Conservation (phyloP, 164 flowering plant species). For the Litsea cubeba region DNA sequence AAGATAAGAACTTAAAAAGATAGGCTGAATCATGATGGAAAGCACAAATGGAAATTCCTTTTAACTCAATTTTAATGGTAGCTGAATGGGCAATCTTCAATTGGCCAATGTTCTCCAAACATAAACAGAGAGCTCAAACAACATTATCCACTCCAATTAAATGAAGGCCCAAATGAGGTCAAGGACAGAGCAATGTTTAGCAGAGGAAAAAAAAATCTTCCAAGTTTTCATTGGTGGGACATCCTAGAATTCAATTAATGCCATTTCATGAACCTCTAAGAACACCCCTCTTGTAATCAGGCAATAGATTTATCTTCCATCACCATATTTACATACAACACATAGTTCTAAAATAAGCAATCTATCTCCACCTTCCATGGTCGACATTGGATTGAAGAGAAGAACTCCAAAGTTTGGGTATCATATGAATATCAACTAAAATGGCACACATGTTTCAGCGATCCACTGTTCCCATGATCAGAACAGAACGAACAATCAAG, state of each 20-base stretch:
- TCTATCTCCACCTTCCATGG: too few relatives aligned
- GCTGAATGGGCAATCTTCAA: not conserved
- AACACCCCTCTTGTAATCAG: too few relatives aligned
- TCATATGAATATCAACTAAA: too few relatives aligned
- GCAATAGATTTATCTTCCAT: too few relatives aligned
- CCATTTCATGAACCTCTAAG: not conserved
- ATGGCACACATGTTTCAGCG: too few relatives aligned
- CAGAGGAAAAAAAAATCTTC: not conserved
- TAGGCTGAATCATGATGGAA: not conserved
- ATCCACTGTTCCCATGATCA: too few relatives aligned
- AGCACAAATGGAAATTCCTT: too few relatives aligned
- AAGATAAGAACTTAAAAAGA: not conserved
- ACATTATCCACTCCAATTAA: not conserved
- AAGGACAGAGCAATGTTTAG: not conserved
- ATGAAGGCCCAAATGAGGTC: not conserved
- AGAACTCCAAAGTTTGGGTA: too few relatives aligned
- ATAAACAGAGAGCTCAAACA: not conserved
- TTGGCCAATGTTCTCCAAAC: not conserved
- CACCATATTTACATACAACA: too few relatives aligned
- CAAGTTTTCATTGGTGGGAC: not conserved
- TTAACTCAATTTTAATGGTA: not conserved
- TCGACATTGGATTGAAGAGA: too few relatives aligned
- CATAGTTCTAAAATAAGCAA: too few relatives aligned
- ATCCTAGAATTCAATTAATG: not conserved
- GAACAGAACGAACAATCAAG: too few relatives aligned